Evolutionary conservation across 306 rosid species (phyloP), one percentile per base, ranked within the genome.

Genomic region (Nissolia schottii): DNA sequence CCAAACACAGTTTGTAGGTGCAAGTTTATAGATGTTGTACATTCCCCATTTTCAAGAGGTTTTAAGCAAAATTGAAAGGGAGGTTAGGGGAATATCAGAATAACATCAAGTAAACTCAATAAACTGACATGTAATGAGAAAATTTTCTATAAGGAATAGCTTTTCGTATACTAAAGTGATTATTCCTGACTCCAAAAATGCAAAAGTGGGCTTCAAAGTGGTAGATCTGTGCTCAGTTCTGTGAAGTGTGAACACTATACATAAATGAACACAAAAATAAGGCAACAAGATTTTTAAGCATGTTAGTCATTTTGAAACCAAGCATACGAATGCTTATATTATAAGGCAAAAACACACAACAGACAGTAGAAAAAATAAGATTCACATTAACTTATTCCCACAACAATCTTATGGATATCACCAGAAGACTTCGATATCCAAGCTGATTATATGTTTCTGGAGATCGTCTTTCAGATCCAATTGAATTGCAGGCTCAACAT

Each of bases 41-140:
- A 46, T 68, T 66, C 80, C 19, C 63, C 57, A 64, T 45, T 29
- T 46, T 29, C 59, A 40, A 11, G 69, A 68, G 41, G 73, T 57
- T 40, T 40, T 8, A 57, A 63, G 66, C 64, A 76, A 77, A 67
- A 7, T 55, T 49, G 71, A 54, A 18, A 48, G 35, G 38, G 55
- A 8, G 56, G 25, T 19, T 0, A 38, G 13, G 16, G n/a, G n/a
- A 14, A 15, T 14, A 56, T 10, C 53, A 25, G 46, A 16, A 63
- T 11, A 46, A 3, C n/a, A 54, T 29, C 18, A 49, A 45, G 43
- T 40, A 28, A 62, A 49, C 15, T 56, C 67, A 24, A 54, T 65
- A 79, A 35, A 48, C 41, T 35, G 13, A 75, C 57, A 62, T 27
- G 35, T 67, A 53, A 7, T 3, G 46, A 19, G 3, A 9, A 40